These are phyloP conservation scores for Nicotiana benthamiana DNA, from an alignment of 257 asterid genomes.

Conservation along the genomic window DNA sequence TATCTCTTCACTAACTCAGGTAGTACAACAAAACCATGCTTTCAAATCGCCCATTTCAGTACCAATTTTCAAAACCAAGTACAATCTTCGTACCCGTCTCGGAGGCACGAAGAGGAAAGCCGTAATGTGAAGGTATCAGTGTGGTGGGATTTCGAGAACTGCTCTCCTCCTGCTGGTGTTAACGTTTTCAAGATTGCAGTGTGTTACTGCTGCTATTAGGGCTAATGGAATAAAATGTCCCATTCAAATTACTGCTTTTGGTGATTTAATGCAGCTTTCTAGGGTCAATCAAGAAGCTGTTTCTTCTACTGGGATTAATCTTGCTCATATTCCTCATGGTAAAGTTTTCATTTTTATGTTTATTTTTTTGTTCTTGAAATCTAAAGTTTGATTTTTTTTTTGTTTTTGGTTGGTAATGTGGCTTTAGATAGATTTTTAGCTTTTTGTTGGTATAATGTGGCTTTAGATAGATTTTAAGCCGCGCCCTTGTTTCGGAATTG, in stretches of 20 bases:
- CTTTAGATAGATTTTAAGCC: neutral
- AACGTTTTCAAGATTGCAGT: conserved; percentile 57
- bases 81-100: conserved; percentile 18
- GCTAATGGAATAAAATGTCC: conserved; percentile 86
- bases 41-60: conserved; percentile 24
- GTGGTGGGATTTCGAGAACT: conserved; percentile 99
- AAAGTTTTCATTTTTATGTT: neutral
- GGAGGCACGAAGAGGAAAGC: conserved; percentile 69
- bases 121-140: conserved; percentile 79
- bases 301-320: conserved; percentile 73
- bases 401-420: neutral
- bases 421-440: neutral
- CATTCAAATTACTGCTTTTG: conserved; percentile 82
- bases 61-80: conserved; percentile 14
- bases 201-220: conserved; percentile 63
- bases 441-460: neutral
- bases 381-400: neutral
- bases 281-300: conserved; percentile 77
- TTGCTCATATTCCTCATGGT: conserved; percentile 82
- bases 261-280: conserved; percentile 73
- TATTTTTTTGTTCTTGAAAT: neutral
- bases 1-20: conserved; percentile 15
- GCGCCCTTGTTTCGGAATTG: neutral
- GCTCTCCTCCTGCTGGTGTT: conserved; percentile 43
- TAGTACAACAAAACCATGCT: conserved; percentile 4